Evolutionary conservation across 2,329 filamentous ascomycete species (phyloP), one percentile per base, ranked within the genome.

Genomic region (Thelonectria blattea): DNA sequence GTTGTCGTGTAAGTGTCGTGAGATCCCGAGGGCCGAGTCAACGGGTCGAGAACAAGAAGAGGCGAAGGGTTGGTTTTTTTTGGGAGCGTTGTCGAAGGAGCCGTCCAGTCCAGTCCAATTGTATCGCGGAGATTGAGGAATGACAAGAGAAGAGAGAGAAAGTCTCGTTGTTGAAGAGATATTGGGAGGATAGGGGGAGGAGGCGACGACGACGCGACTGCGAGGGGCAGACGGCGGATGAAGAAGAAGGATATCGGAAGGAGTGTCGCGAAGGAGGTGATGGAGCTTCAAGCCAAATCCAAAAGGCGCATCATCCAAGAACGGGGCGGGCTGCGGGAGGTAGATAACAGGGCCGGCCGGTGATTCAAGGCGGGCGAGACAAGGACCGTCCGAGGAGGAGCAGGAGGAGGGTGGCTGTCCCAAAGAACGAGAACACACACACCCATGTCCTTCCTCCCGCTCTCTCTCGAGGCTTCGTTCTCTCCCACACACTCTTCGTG

Each of bases 21-120:
- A 56, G 53, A 52, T 66, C 71, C 74, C 70, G 75, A 81, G 76
- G 75, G 75, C 81, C 81, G 80, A 83, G 74, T 80, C 74, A 82
- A 83, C 78, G 78, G 79, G 76, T 82, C 79, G 79, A 79, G 73
- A 67, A 55, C 50, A n/a, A n/a, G n/a, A 59, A 30, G 56, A 39
- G 52, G 37, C 50, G 22, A 18, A 17, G 39, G 42, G 48, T 50
- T 46, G 62, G 58, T 55, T 48, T 37, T 54, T 53, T 52, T 51
- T 30, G 27, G 27, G 17, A 51, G n/a, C n/a, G 39, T 34, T 58
- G 62, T 63, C 56, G 56, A 64, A 22, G 45, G 45, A 24, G 20
- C 62, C 66, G 58, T 54, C 54, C 56, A 49, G 51, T 55, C 39
- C 49, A 52, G 54, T 48, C 60, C 65, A 60, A 43, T 60, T 60